Conservation (phyloP, 345 rosid species). For the Ceriops tagal region DNA sequence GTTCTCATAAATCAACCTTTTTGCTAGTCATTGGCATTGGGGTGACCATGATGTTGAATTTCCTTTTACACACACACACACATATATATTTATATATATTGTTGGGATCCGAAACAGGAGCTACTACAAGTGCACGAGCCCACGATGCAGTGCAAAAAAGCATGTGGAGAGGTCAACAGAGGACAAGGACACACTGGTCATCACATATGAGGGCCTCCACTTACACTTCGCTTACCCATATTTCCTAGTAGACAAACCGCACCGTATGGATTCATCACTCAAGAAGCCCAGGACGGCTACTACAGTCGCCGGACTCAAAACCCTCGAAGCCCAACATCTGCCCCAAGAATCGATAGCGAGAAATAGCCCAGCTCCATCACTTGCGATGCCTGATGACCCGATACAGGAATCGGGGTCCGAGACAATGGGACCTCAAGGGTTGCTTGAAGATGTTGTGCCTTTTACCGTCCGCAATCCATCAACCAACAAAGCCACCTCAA, state of each 20-base stretch:
- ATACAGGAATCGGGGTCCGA: slow-evolving; percentile 3
- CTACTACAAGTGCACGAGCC: slow-evolving; percentile 83
- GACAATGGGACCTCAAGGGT: slow-evolving; percentile 37
- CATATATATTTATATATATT: background rate
- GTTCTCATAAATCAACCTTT: background rate
- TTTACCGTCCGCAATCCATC: slow-evolving; percentile 46
- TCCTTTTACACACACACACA: too few relatives aligned
- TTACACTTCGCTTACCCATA: slow-evolving; percentile 61
- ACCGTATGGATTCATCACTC: slow-evolving; percentile 19
- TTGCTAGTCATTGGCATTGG: background rate
- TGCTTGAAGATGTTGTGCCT: slow-evolving; percentile 81
- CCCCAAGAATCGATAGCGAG: slow-evolving; percentile 1
- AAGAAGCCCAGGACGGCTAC: slow-evolving; percentile 41
- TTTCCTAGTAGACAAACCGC: slow-evolving; percentile 30
- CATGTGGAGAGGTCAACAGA: slow-evolving; percentile 71
- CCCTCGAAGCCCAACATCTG: slow-evolving; percentile 7
- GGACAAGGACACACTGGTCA: slow-evolving; percentile 58
- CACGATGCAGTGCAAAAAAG: slow-evolving; percentile 78
- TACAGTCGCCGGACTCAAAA: slow-evolving; percentile 1
- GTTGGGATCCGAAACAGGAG: slow-evolving; percentile 43
- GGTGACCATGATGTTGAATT: too few relatives aligned
- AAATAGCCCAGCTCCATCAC: background rate
- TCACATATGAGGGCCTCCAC: slow-evolving; percentile 87
- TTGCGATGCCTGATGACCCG: background rate
- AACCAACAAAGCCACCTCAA: slow-evolving; percentile 18